A percentile compares a stretch with the other conserved stretches of the same genome.
Conservation (phyloP, 202 grass and related monocot genomes). For the Brachypodium distachyon region DNA sequence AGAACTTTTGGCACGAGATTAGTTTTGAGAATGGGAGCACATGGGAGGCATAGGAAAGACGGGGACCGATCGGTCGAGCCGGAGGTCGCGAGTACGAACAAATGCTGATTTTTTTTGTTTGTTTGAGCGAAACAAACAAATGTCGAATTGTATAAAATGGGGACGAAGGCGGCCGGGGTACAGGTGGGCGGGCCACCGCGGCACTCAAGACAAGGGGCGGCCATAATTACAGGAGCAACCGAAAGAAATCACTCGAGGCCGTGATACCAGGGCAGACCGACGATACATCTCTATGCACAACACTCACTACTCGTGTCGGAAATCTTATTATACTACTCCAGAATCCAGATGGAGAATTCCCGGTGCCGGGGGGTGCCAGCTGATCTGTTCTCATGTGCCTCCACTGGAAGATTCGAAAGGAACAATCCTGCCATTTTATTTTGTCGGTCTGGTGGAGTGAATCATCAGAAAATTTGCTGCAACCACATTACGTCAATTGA, state of each 20-base stretch:
- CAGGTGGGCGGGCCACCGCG: not conserved
- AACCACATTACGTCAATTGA: too few relatives aligned
- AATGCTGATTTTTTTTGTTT: too few relatives aligned
- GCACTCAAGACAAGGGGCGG: conserved; percentile 4
- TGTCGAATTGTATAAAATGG: conserved; percentile 7
- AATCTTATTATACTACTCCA: too few relatives aligned
- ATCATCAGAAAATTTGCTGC: not conserved
- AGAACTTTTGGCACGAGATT: not conserved
- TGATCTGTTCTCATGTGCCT: not conserved
- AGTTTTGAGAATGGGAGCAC: not conserved
- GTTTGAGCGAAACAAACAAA: too few relatives aligned
- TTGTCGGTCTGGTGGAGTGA: not conserved
- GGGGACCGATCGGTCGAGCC: not conserved
- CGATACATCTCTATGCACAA: too few relatives aligned
- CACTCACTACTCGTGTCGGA: not conserved
- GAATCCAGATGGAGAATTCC: too few relatives aligned
- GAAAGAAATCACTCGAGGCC: not conserved
- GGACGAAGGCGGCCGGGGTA: not conserved
- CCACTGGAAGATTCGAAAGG: not conserved
- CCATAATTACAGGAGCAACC: conserved; percentile 1
- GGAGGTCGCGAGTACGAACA: conserved; percentile 13
- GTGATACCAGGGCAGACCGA: not conserved
- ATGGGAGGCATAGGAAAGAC: not conserved
- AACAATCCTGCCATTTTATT: not conserved
- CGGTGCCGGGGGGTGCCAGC: too few relatives aligned